Conservation (phyloP, 2,329 filamentous ascomycete genomes). For the Pseudocercospora macadamiae region DNA sequence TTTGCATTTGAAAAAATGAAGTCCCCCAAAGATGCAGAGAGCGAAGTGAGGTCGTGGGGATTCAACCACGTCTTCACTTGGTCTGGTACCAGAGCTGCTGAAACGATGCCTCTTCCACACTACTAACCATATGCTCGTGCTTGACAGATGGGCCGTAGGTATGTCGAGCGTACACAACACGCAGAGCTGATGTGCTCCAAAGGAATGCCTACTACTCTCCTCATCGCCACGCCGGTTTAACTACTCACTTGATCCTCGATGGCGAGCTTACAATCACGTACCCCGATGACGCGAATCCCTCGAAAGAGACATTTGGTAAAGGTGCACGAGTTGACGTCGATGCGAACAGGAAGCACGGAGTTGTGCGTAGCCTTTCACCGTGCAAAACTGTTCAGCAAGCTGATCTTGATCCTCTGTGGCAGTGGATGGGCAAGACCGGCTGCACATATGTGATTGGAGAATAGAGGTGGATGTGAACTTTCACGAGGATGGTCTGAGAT, state of each 20-base stretch:
- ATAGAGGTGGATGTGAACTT: neutral
- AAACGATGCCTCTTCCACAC: neutral
- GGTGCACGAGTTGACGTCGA: constrained; percentile 70
- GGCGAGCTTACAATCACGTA: constrained; percentile 70
- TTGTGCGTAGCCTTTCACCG: constrained; percentile 36
- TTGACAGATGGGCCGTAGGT: constrained; percentile 63
- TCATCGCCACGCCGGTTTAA: constrained; percentile 65
- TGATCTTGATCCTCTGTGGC: neutral
- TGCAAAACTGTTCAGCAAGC: neutral
- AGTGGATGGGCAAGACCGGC: constrained; percentile 65
- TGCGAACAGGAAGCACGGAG: constrained; percentile 66
- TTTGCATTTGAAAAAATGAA: constrained; percentile 10
- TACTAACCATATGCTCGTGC: neutral
- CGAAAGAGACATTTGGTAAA: constrained; percentile 61
- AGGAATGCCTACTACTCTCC: constrained; percentile 71
- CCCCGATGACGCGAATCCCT: constrained; percentile 59
- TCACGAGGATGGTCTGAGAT: neutral
- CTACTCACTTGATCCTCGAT: constrained; percentile 69
- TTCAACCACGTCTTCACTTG: constrained; percentile 72
- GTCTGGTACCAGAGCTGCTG: constrained; percentile 43
- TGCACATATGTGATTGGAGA: constrained; percentile 54
- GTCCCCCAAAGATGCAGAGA: constrained; percentile 56
- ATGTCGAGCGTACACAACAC: constrained; percentile 2
- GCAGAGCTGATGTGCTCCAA: constrained; percentile 5
- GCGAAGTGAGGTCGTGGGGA: constrained; percentile 69